Conservation (phyloP, 1,284 basidiomycete genomes). For the Cerioporus squamosus region DNA sequence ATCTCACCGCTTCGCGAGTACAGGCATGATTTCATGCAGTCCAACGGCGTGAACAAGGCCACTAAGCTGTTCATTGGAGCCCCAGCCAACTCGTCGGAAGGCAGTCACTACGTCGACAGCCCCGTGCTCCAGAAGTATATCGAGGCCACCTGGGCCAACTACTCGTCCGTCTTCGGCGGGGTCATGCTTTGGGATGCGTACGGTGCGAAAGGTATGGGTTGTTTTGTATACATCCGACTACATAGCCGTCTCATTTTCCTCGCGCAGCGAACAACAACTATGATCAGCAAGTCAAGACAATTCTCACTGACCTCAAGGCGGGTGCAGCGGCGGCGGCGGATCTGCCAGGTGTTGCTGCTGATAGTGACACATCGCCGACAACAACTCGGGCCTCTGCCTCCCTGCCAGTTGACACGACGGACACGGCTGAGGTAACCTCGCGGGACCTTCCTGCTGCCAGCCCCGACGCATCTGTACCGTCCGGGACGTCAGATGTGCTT, state of each 20-base stretch:
- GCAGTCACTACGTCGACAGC: constrained; percentile 55
- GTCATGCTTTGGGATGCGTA: constrained; percentile 60
- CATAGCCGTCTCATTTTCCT: neutral
- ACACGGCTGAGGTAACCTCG: no score
- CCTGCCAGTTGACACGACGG: no score
- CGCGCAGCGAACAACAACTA: constrained; percentile 7
- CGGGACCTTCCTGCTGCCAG: no score
- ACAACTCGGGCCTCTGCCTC: no score
- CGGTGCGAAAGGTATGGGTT: constrained; percentile 7
- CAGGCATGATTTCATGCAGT: constrained; percentile 69
- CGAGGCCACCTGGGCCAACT: constrained; percentile 39
- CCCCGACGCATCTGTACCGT: no score
- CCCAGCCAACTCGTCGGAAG: constrained; percentile 52
- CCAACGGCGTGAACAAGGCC: constrained; percentile 52
- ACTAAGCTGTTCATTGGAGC: constrained; percentile 62
- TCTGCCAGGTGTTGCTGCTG: no score
- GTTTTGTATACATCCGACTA: neutral
- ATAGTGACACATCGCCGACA: no score
- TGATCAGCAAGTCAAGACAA: constrained; percentile 1
- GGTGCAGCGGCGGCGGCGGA: neutral
- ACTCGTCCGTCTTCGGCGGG: constrained; percentile 63
- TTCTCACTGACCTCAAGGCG: neutral
- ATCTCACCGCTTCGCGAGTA: neutral
- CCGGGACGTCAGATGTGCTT: no score
- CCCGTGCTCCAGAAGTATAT: constrained; percentile 50